These are phyloP conservation scores for Xylaria grammica DNA, from an alignment of 495 filamentous ascomycete species.

Conservation along the genomic window DNA sequence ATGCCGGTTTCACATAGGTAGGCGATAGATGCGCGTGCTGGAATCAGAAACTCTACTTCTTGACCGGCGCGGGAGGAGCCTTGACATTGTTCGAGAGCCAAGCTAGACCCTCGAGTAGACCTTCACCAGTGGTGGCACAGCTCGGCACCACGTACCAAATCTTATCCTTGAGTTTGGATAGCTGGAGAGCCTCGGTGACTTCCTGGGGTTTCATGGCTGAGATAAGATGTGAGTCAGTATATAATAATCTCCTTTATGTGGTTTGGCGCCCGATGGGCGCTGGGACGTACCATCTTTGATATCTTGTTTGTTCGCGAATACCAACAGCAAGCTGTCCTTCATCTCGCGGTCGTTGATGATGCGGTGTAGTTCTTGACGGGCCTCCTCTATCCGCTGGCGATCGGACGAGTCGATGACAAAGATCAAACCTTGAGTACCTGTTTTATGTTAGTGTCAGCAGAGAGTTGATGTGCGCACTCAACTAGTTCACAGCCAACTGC, in stretches of 20 bases:
- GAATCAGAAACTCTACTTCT: conserved; percentile 48
- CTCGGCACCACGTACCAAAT: conserved; percentile 96
- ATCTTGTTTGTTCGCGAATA: conserved; percentile 99
- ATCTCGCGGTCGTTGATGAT: conserved; percentile 98
- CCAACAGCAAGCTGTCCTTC: conserved; percentile 91
- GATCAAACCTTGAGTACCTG: conserved; percentile 94
- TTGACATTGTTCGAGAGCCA: conserved; percentile 97
- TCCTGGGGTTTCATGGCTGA: conserved; percentile 86
- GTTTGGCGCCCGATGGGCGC: not conserved
- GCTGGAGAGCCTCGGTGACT: conserved; percentile 81
- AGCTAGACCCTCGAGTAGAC: conserved; percentile 88
- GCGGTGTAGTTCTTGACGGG: conserved; percentile 84
- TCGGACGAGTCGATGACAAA: conserved; percentile 97
- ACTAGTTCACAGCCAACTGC: too few relatives aligned
- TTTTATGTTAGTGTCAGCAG: conserved; percentile 14
- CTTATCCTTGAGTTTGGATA: conserved; percentile 86
- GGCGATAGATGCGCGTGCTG: conserved; percentile 27
- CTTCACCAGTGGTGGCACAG: conserved; percentile 91
- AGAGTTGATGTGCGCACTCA: not conserved
- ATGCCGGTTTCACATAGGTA: conserved; percentile 7
- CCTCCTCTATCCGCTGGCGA: conserved; percentile 84
- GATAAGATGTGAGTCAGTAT: conserved; percentile 13
- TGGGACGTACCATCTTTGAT: conserved; percentile 72
- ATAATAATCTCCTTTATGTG: conserved; percentile 1
- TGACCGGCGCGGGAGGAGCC: conserved; percentile 60